Conservation (phyloP, 148 eudicot species). For the Vaccinium corymbosum region DNA sequence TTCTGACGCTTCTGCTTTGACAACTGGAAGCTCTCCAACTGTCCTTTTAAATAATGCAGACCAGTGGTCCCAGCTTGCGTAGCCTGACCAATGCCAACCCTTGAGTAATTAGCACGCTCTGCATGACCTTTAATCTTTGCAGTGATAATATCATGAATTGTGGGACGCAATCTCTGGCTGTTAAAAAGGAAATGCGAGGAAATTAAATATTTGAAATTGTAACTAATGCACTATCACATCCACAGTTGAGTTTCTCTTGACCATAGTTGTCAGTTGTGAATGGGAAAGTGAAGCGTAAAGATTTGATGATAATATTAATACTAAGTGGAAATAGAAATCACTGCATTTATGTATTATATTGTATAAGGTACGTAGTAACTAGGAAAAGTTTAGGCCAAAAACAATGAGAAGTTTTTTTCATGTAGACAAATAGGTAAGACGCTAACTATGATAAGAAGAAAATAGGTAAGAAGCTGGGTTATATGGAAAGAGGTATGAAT, state of each 20-base stretch:
- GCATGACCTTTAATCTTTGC: constrained; percentile 75
- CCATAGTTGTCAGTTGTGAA: background rate
- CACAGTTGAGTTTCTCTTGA: background rate
- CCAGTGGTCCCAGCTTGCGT: constrained; percentile 44
- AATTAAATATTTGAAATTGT: background rate
- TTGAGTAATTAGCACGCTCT: constrained; percentile 54
- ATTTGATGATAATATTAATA: background rate
- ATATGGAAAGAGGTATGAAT: background rate
- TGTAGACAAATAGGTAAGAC: too few relatives aligned
- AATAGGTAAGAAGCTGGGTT: background rate
- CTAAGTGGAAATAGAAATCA: background rate
- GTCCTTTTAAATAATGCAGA: constrained; percentile 75
- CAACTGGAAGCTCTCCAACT: constrained; percentile 61
- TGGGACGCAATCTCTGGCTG: constrained; percentile 97
- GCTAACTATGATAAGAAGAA: too few relatives aligned
- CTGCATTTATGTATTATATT: background rate
- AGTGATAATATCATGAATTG: constrained; percentile 82
- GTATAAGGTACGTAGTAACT: background rate
- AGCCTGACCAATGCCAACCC: constrained; percentile 52
- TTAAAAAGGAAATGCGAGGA: constrained; percentile 18
- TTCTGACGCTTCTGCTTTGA: constrained; percentile 72
- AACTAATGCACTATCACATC: background rate
- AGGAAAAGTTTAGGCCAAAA: background rate
- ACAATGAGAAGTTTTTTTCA: background rate
- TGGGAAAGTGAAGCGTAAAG: background rate